A percentile compares a stretch with the other conserved stretches of the same genome.
Evolutionary conservation across 345 rosid species (phyloP).

Genomic region (Triadica sebifera): DNA sequence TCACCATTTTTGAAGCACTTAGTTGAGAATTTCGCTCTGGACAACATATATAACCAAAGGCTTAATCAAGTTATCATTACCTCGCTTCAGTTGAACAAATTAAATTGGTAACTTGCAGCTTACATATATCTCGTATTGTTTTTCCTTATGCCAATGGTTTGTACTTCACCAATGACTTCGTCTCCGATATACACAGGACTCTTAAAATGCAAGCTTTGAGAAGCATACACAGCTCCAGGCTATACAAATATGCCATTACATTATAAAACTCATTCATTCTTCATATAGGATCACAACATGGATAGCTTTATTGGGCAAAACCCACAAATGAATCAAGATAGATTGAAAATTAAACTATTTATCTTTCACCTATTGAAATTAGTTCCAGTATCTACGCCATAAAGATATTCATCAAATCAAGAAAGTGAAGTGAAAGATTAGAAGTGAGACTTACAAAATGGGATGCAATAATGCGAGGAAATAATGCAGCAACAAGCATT

Average conservation of each 20-base stretch:
- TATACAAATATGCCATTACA: conserved; percentile 18
- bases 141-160: conserved; percentile 53
- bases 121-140: conserved; percentile 61
- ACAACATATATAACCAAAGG: background rate
- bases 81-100: background rate
- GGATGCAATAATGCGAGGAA: conserved; percentile 74
- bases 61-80: conserved; percentile 13
- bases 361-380: no score
- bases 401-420: background rate
- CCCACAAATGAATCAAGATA: no score
- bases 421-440: background rate
- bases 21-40: conserved; percentile 58
- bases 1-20: conserved; percentile 66
- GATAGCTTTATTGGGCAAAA: no score
- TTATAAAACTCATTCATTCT: background rate
- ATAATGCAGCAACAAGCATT: conserved; percentile 82
- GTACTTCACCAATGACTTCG: conserved; percentile 52
- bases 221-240: conserved; percentile 87
- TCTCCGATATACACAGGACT: conserved; percentile 74
- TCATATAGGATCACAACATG: no score
- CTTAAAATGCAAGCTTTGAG: conserved; percentile 76
- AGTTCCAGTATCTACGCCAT: no score
- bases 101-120: conserved; percentile 20
- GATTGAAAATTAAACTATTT: no score
- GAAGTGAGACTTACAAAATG: conserved; percentile 54